A percentile compares a stretch with the other conserved stretches of the same genome.
Conservation (phyloP, 352 stramenopile genomes). For the Phytophthora crassamura region DNA sequence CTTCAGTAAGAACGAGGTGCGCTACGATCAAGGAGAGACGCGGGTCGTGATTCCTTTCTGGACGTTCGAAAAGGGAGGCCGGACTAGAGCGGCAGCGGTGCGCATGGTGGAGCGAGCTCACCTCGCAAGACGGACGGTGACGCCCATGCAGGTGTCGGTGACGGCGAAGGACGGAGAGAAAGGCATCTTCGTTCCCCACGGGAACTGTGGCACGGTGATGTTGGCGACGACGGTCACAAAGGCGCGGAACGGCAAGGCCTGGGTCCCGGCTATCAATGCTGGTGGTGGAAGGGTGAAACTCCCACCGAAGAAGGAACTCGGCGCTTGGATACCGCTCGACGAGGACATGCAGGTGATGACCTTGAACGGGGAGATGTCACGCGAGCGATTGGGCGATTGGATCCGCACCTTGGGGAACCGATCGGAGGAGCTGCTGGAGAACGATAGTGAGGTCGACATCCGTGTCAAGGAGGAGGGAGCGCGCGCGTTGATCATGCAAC, state of each 20-base stretch:
- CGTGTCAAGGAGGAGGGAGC: conserved; percentile 5
- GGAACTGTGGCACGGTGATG: not conserved
- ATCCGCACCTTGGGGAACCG: too few relatives aligned
- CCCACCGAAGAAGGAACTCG: too few relatives aligned
- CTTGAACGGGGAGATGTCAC: too few relatives aligned
- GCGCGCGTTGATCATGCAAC: conserved; percentile 1
- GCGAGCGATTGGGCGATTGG: too few relatives aligned
- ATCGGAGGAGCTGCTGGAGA: too few relatives aligned
- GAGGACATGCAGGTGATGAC: too few relatives aligned
- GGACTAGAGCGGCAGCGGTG: not conserved
- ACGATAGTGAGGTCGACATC: too few relatives aligned
- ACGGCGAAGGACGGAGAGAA: conserved; percentile 9
- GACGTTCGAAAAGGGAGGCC: not conserved
- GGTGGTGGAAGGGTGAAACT: too few relatives aligned
- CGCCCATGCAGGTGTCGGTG: conserved; percentile 8
- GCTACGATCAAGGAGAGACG: not conserved
- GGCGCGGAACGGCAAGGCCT: not conserved
- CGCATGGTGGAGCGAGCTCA: not conserved
- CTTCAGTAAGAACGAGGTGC: not conserved
- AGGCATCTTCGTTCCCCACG: conserved; percentile 3
- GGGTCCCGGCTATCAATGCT: conserved; percentile 23
- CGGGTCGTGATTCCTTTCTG: conserved; percentile 3
- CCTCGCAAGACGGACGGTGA: conserved; percentile 1
- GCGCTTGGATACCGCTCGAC: too few relatives aligned
- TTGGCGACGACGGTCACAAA: conserved; percentile 12